phyloP scores from a whole-genome alignment of 208 protist species.

The Leishmania tarentolae region DNA sequence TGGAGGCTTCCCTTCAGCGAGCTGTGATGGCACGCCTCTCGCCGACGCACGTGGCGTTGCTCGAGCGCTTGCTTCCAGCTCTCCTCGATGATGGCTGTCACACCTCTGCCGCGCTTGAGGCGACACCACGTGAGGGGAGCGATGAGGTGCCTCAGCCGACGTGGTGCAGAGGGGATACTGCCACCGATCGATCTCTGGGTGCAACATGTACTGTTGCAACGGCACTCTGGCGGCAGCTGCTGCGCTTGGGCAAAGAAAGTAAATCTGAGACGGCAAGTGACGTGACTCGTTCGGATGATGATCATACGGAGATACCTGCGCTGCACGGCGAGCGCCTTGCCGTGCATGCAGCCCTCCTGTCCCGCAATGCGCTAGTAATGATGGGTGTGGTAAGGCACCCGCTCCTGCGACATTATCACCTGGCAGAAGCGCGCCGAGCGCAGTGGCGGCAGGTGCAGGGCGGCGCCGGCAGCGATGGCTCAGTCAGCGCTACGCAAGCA shows the following conservation, averaged over 20 bases:
- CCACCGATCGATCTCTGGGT: not conserved
- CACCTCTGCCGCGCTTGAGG: not conserved
- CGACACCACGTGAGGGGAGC: not conserved
- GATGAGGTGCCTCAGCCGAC: not conserved
- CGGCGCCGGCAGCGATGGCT: not conserved
- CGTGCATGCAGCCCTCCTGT: slow-evolving; percentile 12
- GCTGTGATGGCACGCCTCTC: not conserved
- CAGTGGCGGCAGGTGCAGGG: not conserved
- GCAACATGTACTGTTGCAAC: not conserved
- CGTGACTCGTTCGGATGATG: not conserved
- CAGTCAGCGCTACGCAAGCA: not conserved
- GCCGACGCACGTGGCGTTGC: not conserved
- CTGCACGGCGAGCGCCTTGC: slow-evolving; percentile 9
- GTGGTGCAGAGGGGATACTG: not conserved
- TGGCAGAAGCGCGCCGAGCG: not conserved
- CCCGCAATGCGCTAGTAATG: slow-evolving; percentile 7
- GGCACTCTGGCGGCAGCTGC: not conserved
- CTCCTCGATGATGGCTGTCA: slow-evolving; percentile 2
- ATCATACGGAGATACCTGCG: not conserved
- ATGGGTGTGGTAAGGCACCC: slow-evolving; percentile 13
- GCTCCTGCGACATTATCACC: slow-evolving; percentile 16
- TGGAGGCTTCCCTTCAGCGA: not conserved
- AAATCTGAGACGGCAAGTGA: not conserved
- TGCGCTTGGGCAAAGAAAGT: not conserved
- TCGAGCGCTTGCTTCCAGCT: slow-evolving; percentile 6